A percentile compares a stretch with the other conserved stretches of the same genome.
Evolutionary conservation across 2,329 filamentous ascomycete genomes (phyloP).

Genomic region (Ilyonectria destructans): DNA sequence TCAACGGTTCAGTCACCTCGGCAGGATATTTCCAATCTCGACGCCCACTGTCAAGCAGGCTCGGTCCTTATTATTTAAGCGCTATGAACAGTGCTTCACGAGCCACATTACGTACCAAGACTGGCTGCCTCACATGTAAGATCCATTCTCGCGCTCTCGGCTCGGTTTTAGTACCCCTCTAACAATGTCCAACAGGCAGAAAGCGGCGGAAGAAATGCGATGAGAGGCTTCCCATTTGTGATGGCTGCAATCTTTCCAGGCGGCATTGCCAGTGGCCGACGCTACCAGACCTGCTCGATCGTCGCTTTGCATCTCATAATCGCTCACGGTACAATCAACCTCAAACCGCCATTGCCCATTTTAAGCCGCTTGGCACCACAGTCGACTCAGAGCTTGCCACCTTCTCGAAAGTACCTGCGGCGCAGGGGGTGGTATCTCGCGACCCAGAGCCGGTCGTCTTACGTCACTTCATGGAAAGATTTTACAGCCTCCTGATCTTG

Average conservation of each 20-base stretch:
- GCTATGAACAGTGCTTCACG: conserved; percentile 10
- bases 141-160: no score
- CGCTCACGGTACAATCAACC: conserved; percentile 24
- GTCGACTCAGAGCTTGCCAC: not conserved
- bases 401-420: conserved; percentile 20
- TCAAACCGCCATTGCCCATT: not conserved
- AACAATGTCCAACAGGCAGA: conserved; percentile 26
- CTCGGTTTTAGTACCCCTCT: not conserved
- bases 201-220: conserved; percentile 41
- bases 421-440: conserved; percentile 27
- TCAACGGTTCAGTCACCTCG: no score
- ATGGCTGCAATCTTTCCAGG: conserved; percentile 15
- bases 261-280: conserved; percentile 37
- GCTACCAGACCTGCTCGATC: conserved; percentile 30
- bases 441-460: conserved; percentile 35
- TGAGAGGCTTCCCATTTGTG: conserved; percentile 32
- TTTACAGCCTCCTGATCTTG: conserved; percentile 43
- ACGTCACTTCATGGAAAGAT: conserved; percentile 41
- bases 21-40: no score
- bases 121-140: conserved; percentile 40
- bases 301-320: conserved; percentile 30
- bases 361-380: no score
- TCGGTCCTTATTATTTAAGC: no score
- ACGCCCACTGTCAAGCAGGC: no score
- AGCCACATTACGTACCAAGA: conserved; percentile 38